Base-by-base conservation (phyloP, 2,329 filamentous ascomycete species). In the Shiraia bambusicola region DNA sequence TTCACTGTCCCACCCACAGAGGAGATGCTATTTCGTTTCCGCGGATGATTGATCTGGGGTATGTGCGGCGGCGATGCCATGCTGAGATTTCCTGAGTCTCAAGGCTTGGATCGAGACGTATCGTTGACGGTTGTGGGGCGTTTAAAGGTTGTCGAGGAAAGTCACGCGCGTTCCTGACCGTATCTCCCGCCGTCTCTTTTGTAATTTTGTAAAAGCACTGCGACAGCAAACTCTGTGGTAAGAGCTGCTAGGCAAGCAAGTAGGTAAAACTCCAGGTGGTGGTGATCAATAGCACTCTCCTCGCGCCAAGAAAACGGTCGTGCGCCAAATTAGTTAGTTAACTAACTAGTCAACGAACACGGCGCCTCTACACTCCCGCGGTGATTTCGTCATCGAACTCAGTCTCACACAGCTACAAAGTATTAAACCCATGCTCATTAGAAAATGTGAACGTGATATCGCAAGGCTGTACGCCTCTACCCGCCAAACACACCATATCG, bases 11-110 rank as follows among this genome's bases (percentile, higher is more conserved):
- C 51, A 34, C 49, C 47, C 32, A 74, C 71, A 26, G 74, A 74
- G 8, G 76, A 73, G 48, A 84, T 70, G 14, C 79, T 76, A 33
- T 77, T 74, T 49, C 84, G 82, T 65, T 86, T 87, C 68, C 84
- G 87, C 59, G 70, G 69, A 16, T 79, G 78, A 12, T 77, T 71
- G 46, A 76, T 71, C 10, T 75, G 65, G 27, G 76, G 26, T 73
- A 74, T 39, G 73, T 74, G 55, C 74, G 84, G 67, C 73, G 75
- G 63, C 71, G 81, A 81, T 32, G 81, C 83, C 54, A 82, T 80
- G 75, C 77, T 81, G 32, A 16, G 11, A 12, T 12, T 28, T 13
- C 19, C 25, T 31, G 30, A 4, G 19, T 8, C 13, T n/a, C 31
- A 12, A n/a, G n/a, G 13, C 8, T 24, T n/a, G 10, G 8, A 14